Conservation (phyloP, 1,284 basidiomycete genomes). For the Trametes sp. region DNA sequence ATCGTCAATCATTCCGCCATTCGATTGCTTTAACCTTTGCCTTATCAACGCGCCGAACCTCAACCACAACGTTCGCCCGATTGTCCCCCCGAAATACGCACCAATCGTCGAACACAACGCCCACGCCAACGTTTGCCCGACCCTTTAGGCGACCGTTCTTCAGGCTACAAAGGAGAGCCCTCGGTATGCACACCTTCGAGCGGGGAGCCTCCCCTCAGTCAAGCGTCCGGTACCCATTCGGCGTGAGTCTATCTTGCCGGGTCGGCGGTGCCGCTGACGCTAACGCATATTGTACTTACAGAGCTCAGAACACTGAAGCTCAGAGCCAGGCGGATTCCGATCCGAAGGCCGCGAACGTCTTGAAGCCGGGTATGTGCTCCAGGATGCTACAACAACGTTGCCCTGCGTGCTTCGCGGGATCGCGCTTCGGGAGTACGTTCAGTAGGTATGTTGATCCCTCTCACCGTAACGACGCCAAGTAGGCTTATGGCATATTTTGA, state of each 20-base stretch:
- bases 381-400: conserved; percentile 36
- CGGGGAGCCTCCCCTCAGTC: not conserved
- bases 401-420: conserved; percentile 45
- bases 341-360: no score
- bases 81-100: not conserved
- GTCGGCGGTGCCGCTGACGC: no score
- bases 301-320: no score
- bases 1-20: not conserved
- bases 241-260: no score
- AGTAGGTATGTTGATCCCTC: conserved; percentile 24
- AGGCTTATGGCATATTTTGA: no score
- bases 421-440: conserved; percentile 34
- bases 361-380: not conserved
- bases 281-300: no score
- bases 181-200: not conserved
- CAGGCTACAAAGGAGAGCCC: not conserved
- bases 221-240: not conserved
- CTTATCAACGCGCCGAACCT: not conserved
- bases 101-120: not conserved
- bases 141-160: not conserved
- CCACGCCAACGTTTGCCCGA: not conserved
- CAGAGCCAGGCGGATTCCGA: no score
- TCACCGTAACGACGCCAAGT: not conserved
- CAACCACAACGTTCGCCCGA: not conserved
- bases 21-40: not conserved